These are phyloP conservation scores for Ogataea neopini DNA, from an alignment of 805 yeast genomes.

Conservation along the genomic window DNA sequence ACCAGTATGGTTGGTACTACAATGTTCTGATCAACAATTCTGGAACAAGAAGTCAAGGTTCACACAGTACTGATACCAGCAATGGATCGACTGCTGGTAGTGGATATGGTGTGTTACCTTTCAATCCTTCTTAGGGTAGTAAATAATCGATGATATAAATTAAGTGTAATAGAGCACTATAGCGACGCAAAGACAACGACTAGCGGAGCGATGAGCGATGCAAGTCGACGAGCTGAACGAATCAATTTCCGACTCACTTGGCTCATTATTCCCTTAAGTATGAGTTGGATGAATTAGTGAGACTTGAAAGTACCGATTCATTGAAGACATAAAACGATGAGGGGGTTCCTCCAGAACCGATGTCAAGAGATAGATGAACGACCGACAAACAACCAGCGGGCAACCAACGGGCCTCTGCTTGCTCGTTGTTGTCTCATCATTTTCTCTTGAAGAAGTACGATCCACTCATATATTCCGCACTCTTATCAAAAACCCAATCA, in stretches of 20 bases:
- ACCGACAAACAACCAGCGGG: no score
- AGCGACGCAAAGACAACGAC: background rate
- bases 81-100: constrained; percentile 12
- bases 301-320: no score
- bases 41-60: constrained; percentile 1
- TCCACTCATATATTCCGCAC: constrained; percentile 66
- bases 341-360: no score
- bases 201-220: background rate
- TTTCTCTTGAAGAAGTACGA: constrained; percentile 73
- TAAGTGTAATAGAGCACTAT: background rate
- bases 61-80: constrained; percentile 8
- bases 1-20: constrained; percentile 38
- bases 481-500: constrained; percentile 76
- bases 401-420: no score
- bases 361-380: no score
- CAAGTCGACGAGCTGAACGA: background rate
- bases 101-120: constrained; percentile 31
- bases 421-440: no score
- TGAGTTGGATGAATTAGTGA: no score
- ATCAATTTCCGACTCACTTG: background rate
- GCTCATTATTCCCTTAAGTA: background rate
- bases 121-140: constrained; percentile 32
- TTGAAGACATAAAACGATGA: no score
- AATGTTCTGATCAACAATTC: constrained; percentile 30
- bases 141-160: constrained; percentile 1